Conservation (phyloP, 31 red algal species). For the Endocladia muricata region DNA sequence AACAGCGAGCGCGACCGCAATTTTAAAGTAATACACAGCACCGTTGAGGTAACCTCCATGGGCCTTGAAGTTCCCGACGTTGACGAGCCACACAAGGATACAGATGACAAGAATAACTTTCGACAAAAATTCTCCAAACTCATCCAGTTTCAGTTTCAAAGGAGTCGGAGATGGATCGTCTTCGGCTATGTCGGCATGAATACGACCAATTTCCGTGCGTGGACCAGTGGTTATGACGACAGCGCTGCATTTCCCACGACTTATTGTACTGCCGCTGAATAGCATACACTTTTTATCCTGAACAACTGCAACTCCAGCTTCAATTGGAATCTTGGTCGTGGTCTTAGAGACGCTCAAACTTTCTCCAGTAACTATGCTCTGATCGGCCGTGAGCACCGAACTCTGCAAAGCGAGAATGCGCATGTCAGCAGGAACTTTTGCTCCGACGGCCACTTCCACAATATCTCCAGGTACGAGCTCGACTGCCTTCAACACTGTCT, state of each 20-base stretch:
- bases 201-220: conserved; percentile 91
- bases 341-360: conserved; percentile 78
- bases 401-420: conserved; percentile 73
- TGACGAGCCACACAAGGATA: conserved; percentile 93
- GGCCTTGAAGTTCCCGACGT: conserved; percentile 82
- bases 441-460: conserved; percentile 84
- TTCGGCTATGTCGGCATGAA: conserved; percentile 76
- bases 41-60: conserved; percentile 83
- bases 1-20: conserved; percentile 97
- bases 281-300: conserved; percentile 96
- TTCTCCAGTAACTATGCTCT: conserved; percentile 94
- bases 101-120: conserved; percentile 93
- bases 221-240: conserved; percentile 82
- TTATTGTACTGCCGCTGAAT: conserved; percentile 88
- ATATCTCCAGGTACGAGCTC: conserved; percentile 98
- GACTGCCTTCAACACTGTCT: conserved; percentile 45
- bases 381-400: conserved; percentile 85
- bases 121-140: conserved; percentile 90
- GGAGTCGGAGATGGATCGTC: conserved; percentile 75
- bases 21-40: conserved; percentile 97
- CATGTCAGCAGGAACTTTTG: conserved; percentile 92
- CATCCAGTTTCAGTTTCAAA: conserved; percentile 84
- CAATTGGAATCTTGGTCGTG: conserved; percentile 41
- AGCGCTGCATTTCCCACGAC: conserved; percentile 66
- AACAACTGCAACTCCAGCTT: conserved; percentile 48